Evolutionary conservation across 345 rosid species (phyloP).

Genomic region (Eucalyptus pauciflora): DNA sequence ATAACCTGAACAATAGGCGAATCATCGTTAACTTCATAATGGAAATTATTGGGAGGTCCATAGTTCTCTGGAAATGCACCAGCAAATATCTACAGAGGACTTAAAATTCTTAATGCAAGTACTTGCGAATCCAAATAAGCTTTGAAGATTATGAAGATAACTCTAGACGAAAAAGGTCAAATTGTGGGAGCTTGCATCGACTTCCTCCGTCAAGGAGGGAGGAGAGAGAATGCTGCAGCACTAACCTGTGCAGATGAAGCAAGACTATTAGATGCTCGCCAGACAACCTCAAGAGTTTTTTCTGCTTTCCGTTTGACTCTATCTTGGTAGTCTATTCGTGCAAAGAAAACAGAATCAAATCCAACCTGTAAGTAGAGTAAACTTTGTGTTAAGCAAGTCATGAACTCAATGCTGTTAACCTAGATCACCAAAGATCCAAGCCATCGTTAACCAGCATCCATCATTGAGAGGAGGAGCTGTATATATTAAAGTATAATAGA

Average conservation of each 20-base stretch:
- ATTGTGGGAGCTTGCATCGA: not conserved
- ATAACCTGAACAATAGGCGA: not conserved
- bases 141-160: not conserved
- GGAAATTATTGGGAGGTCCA: not conserved
- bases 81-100: not conserved
- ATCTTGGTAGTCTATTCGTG: constrained; percentile 96
- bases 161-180: not conserved
- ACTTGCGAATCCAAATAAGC: not conserved
- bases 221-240: not conserved
- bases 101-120: not conserved
- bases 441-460: not conserved
- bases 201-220: not conserved
- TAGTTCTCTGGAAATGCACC: not conserved
- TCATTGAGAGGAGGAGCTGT: not conserved
- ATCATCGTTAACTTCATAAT: not conserved
- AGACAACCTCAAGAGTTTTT: constrained; percentile 88
- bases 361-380: constrained; percentile 46
- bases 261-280: constrained; percentile 81
- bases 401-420: not conserved
- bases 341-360: constrained; percentile 77
- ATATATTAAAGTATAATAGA: not conserved
- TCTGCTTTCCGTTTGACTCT: constrained; percentile 61
- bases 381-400: not conserved
- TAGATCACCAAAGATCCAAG: not conserved
- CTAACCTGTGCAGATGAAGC: constrained; percentile 78